These are phyloP conservation scores for Vanderwaltozyma verrucispora DNA, from an alignment of 805 yeast genomes.

Conservation along the genomic window DNA sequence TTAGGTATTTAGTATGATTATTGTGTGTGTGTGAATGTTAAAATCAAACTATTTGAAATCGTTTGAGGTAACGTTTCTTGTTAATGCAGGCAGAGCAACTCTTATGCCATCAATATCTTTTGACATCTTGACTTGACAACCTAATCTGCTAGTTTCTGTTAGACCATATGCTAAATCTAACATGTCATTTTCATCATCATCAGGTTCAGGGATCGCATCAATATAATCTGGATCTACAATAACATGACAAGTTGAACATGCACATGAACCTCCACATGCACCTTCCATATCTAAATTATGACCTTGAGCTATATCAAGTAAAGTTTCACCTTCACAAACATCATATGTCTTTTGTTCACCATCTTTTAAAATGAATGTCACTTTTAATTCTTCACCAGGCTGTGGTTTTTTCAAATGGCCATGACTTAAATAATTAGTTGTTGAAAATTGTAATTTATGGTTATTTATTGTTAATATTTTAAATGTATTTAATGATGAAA, in stretches of 20 bases:
- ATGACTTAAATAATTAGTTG: constrained; percentile 33
- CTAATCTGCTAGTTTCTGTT: constrained; percentile 92
- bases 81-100: constrained; percentile 95
- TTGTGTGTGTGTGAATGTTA: neutral
- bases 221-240: constrained; percentile 93
- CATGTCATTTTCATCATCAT: constrained; percentile 98
- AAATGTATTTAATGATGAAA: too few species aligned
- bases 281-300: constrained; percentile 92
- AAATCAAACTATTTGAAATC: constrained; percentile 48
- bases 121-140: constrained; percentile 86
- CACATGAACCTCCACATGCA: constrained; percentile 99
- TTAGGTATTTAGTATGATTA: too few species aligned
- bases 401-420: constrained; percentile 88
- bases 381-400: constrained; percentile 81
- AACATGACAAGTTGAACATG: constrained; percentile 96
- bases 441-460: constrained; percentile 19
- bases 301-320: constrained; percentile 92
- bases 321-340: constrained; percentile 84
- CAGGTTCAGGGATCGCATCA: constrained; percentile 88
- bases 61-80: constrained; percentile 75
- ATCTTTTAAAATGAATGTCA: constrained; percentile 87
- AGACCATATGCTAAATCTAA: constrained; percentile 93
- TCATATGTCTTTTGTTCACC: constrained; percentile 75
- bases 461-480: too few species aligned
- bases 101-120: constrained; percentile 88